Evolutionary conservation across 1,284 basidiomycete genomes (phyloP).

Genomic region (Microbotryomycetes sp.): DNA sequence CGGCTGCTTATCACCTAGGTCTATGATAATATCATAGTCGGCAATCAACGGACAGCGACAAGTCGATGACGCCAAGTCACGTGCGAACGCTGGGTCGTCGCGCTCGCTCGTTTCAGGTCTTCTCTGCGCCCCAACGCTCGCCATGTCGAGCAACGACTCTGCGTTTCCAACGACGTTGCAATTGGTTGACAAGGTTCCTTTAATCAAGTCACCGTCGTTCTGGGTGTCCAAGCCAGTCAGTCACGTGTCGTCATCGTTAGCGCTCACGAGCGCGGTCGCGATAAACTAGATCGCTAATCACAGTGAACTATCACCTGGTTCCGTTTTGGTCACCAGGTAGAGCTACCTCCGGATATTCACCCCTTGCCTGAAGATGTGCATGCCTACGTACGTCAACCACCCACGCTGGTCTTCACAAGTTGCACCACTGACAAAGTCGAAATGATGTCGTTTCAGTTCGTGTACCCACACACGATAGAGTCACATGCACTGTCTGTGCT

Average conservation of each 20-base stretch:
- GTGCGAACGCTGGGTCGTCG: too few relatives aligned
- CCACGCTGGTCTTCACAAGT: neutral
- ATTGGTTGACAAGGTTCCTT: conserved; percentile 32
- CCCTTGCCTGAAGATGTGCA: conserved; percentile 81
- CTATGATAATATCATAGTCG: too few relatives aligned
- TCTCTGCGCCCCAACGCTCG: too few relatives aligned
- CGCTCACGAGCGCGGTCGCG: neutral
- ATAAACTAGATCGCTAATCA: too few relatives aligned
- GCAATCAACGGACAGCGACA: too few relatives aligned
- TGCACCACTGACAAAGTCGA: neutral
- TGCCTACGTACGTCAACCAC: conserved; percentile 60
- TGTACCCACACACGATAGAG: conserved; percentile 86
- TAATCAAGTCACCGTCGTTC: conserved; percentile 86
- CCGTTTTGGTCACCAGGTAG: conserved; percentile 51
- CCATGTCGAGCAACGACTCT: neutral
- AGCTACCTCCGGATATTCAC: conserved; percentile 79
- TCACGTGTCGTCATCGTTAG: conserved; percentile 2
- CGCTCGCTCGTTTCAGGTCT: too few relatives aligned
- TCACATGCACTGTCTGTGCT: conserved; percentile 60
- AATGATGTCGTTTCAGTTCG: conserved; percentile 56
- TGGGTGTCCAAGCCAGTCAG: conserved; percentile 70
- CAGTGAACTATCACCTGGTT: neutral
- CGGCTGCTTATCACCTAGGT: too few relatives aligned
- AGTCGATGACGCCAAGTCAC: too few relatives aligned
- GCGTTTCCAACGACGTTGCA: conserved; percentile 8